Evolutionary conservation across 306 rosid genomes (phyloP).

Genomic region (Quercus wislizeni): DNA sequence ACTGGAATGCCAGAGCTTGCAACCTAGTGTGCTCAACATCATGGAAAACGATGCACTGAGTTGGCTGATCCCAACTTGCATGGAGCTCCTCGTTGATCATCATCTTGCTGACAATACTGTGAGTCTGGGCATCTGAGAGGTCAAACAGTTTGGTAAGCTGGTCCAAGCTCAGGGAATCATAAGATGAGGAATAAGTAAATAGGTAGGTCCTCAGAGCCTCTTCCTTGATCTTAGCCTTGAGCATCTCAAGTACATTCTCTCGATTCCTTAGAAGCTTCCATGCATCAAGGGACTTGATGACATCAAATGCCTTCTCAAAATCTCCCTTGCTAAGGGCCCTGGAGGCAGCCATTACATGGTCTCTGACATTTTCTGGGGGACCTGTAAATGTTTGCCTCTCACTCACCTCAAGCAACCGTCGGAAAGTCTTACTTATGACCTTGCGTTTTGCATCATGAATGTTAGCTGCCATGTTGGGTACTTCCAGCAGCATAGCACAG

Average conservation of each 20-base stretch:
- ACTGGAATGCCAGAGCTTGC: conserved; percentile 79
- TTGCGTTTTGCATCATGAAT: conserved; percentile 71
- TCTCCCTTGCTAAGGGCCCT: conserved; percentile 80
- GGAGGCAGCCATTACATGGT: conserved; percentile 91
- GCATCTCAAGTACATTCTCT: conserved; percentile 65
- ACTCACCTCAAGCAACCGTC: conserved; percentile 75
- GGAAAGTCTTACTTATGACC: conserved; percentile 77
- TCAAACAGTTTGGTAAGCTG: conserved; percentile 74
- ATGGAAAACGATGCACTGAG: conserved; percentile 53
- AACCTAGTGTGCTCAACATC: conserved; percentile 59
- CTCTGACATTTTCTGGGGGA: conserved; percentile 94
- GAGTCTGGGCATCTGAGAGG: conserved; percentile 48
- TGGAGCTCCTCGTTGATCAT: conserved; percentile 28
- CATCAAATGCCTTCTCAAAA: conserved; percentile 60
- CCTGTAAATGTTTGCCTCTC: conserved; percentile 87
- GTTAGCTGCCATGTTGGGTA: conserved; percentile 91
- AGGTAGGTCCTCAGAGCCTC: conserved; percentile 93
- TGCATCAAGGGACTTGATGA: conserved; percentile 68
- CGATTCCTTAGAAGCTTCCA: conserved; percentile 82
- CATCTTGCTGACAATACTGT: too few relatives aligned
- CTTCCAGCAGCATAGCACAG: conserved; percentile 96
- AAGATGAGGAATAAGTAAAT: conserved; percentile 75
- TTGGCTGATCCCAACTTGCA: conserved; percentile 70
- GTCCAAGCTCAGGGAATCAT: conserved; percentile 67
- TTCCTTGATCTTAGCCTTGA: conserved; percentile 80